phyloP scores from a whole-genome alignment of 2,329 filamentous ascomycete species.

The Trichoderma sp. region DNA sequence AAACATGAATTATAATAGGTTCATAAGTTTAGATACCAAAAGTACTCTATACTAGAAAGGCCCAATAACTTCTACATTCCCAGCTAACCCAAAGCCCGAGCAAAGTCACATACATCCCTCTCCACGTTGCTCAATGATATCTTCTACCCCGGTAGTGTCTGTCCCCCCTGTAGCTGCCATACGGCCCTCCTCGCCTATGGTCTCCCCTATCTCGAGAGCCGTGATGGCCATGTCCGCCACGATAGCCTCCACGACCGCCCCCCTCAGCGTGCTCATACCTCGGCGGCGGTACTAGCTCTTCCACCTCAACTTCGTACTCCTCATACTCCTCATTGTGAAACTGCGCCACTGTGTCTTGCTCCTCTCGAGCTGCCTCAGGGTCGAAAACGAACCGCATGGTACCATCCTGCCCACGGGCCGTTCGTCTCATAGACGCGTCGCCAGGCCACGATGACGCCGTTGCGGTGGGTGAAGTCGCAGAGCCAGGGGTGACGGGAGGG shows the following conservation, averaged over 20 bases:
- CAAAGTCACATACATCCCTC: not conserved
- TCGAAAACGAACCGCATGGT: constrained; percentile 92
- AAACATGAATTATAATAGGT: no score
- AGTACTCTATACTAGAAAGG: not conserved
- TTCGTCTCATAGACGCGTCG: constrained; percentile 36
- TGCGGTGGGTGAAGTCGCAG: constrained; percentile 41
- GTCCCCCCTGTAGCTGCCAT: constrained; percentile 41
- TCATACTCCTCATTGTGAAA: constrained; percentile 76
- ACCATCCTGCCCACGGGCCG: constrained; percentile 58
- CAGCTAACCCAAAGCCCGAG: not conserved
- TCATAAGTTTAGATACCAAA: no score
- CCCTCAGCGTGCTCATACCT: constrained; percentile 27
- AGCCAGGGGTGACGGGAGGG: constrained; percentile 30
- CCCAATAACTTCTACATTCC: not conserved
- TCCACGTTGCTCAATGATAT: constrained; percentile 32
- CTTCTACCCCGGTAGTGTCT: constrained; percentile 39
- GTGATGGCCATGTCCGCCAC: constrained; percentile 29
- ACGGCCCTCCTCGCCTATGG: constrained; percentile 37
- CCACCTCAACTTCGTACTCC: constrained; percentile 76
- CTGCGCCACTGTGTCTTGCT: constrained; percentile 66
- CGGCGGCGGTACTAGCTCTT: constrained; percentile 55
- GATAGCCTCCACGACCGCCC: constrained; percentile 33
- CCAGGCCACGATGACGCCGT: constrained; percentile 44
- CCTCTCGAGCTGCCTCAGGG: constrained; percentile 69
- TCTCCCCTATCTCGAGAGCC: constrained; percentile 39